phyloP scores from a whole-genome alignment of 176 grass and related monocot species.

The Avena sativa region DNA sequence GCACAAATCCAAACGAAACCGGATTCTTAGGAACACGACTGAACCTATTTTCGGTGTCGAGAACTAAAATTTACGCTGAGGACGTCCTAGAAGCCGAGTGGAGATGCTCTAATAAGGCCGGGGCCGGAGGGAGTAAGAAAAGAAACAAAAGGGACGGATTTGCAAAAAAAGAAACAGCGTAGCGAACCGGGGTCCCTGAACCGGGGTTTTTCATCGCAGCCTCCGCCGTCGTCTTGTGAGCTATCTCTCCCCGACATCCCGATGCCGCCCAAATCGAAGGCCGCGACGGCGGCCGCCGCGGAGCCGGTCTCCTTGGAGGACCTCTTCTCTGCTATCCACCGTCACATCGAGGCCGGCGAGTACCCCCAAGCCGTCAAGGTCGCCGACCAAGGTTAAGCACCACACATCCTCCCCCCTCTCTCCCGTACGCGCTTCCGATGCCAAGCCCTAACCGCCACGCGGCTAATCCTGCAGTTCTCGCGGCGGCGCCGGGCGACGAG shows the following conservation, averaged over 20 bases:
- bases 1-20: no score
- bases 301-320: constrained; percentile 65
- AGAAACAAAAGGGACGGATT: neutral
- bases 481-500: constrained; percentile 72
- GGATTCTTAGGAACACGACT: no score
- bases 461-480: constrained; percentile 59
- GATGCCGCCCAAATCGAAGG: constrained; percentile 79
- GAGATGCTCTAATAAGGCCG: no score
- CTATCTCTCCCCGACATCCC: neutral
- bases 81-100: no score
- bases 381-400: constrained; percentile 80
- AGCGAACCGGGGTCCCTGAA: neutral
- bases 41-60: no score
- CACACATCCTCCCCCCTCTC: neutral
- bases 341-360: constrained; percentile 61
- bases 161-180: neutral
- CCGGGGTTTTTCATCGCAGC: neutral
- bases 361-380: constrained; percentile 65
- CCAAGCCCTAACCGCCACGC: neutral
- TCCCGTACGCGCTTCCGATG: neutral
- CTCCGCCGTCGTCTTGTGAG: neutral
- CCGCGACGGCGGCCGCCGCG: constrained; percentile 47
- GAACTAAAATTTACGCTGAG: no score
- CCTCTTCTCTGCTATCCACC: constrained; percentile 77
- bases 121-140: no score